These are phyloP conservation scores for Mortierella sp. DNA, from an alignment of 371 early-diverging fungal genomes.

Conservation along the genomic window DNA sequence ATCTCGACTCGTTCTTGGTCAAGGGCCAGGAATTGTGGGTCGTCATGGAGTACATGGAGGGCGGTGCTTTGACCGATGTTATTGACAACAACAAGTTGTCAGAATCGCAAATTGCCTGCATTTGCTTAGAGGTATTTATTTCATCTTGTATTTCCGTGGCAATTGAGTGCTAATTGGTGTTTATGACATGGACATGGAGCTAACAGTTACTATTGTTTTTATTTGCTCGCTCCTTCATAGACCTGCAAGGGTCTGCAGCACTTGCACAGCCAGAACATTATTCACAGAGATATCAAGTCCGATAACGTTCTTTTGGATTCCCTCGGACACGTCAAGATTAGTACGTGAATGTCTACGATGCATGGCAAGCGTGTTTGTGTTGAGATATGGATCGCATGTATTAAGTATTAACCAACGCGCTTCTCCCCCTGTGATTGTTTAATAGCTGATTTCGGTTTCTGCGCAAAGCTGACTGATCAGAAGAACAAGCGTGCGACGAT, in stretches of 20 bases:
- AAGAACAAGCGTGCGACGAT: slow-evolving; percentile 93
- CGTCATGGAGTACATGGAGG: slow-evolving; percentile 99
- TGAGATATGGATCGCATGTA: neutral
- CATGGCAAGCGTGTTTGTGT: neutral
- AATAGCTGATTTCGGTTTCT: slow-evolving; percentile 93
- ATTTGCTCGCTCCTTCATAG: slow-evolving; percentile 53
- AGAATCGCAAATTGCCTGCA: slow-evolving; percentile 93
- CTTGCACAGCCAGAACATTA: slow-evolving; percentile 92
- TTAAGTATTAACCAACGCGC: neutral
- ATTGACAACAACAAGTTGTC: slow-evolving; percentile 94
- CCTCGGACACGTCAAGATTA: slow-evolving; percentile 94
- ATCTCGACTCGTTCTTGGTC: slow-evolving; percentile 90
- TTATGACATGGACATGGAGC: neutral
- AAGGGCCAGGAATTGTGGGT: slow-evolving; percentile 93
- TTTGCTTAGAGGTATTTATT: slow-evolving; percentile 83
- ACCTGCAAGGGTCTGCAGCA: slow-evolving; percentile 91
- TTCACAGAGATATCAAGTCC: slow-evolving; percentile 98
- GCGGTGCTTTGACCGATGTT: slow-evolving; percentile 96
- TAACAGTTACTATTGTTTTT: slow-evolving; percentile 10
- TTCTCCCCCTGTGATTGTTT: slow-evolving; percentile 6
- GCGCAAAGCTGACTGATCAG: slow-evolving; percentile 91
- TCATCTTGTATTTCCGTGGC: slow-evolving; percentile 1
- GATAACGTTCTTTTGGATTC: slow-evolving; percentile 93
- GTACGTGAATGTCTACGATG: slow-evolving; percentile 57
- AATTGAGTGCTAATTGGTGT: neutral